Conservation (phyloP, 805 yeast genomes). For the Pichia cephalocereana region DNA sequence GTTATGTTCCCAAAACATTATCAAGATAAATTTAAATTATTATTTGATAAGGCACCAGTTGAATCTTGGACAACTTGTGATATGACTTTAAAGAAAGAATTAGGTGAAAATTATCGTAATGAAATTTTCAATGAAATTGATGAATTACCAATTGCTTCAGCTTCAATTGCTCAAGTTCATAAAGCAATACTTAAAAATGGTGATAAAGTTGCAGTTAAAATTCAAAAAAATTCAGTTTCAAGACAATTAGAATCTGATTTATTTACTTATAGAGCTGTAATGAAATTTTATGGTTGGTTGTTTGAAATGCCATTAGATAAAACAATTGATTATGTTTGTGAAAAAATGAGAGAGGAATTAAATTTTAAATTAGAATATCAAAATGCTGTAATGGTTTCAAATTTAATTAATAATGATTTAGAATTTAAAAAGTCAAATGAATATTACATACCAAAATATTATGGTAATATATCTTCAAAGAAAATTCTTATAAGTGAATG, state of each 20-base stretch:
- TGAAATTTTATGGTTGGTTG: constrained; percentile 44
- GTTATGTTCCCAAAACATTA: constrained; percentile 55
- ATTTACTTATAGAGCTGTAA: constrained; percentile 42
- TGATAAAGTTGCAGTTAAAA: constrained; percentile 51
- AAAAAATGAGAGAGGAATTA: constrained; percentile 50
- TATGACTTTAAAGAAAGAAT: constrained; percentile 27
- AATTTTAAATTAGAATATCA: constrained; percentile 48
- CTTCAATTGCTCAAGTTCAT: constrained; percentile 68
- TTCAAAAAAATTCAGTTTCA: constrained; percentile 55
- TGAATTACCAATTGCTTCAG: constrained; percentile 60
- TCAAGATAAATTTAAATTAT: constrained; percentile 43
- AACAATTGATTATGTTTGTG: constrained; percentile 47
- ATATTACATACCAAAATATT: constrained; percentile 49
- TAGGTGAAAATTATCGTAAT: constrained; percentile 35
- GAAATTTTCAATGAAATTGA: constrained; percentile 37
- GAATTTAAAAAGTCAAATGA: constrained; percentile 25
- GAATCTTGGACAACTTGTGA: constrained; percentile 44
- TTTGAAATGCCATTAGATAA: constrained; percentile 58
- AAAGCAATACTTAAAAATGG: constrained; percentile 38
- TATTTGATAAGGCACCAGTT: constrained; percentile 63
- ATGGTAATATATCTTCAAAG: constrained; percentile 34
- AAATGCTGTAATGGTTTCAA: constrained; percentile 38
- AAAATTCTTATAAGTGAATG: constrained; percentile 61
- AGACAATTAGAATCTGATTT: constrained; percentile 57
- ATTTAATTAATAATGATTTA: constrained; percentile 33